Percentiles rank a stretch among this genome's conserved stretches.
phyloP scores from a whole-genome alignment of 768 basidiomycete genomes.

The Mycena galopus region DNA sequence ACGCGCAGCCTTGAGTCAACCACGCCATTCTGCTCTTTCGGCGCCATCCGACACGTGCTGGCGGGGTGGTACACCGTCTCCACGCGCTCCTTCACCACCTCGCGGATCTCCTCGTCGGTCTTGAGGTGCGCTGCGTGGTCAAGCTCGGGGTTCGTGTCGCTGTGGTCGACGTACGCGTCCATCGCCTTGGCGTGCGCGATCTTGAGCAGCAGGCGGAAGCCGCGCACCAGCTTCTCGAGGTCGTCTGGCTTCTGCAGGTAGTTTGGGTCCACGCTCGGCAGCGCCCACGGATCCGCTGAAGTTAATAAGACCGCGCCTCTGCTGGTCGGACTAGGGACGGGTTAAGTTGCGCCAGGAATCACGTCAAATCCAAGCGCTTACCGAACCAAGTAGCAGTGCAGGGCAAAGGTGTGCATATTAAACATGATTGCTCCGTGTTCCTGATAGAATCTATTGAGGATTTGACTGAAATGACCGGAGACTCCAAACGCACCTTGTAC shows the following conservation, averaged over 20 bases:
- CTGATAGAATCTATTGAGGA: conserved; percentile 34
- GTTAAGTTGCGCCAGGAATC: neutral
- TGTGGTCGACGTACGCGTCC: conserved; percentile 52
- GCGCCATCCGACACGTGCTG: conserved; percentile 62
- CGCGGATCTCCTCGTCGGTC: conserved; percentile 57
- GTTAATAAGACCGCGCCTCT: conserved; percentile 54
- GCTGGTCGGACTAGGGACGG: conserved; percentile 54
- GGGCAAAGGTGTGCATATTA: conserved; percentile 53
- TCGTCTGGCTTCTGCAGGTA: conserved; percentile 59
- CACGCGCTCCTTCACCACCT: conserved; percentile 55
- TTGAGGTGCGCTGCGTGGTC: conserved; percentile 55
- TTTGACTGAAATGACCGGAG: neutral
- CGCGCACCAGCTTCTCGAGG: conserved; percentile 57
- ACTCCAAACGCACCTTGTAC: conserved; percentile 49
- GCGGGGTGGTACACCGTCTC: conserved; percentile 65
- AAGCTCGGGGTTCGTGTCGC: conserved; percentile 48
- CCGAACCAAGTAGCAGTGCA: conserved; percentile 60
- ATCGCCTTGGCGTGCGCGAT: conserved; percentile 58
- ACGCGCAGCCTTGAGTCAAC: conserved; percentile 42
- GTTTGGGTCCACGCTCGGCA: conserved; percentile 60
- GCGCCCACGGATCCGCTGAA: conserved; percentile 56
- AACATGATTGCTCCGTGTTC: conserved; percentile 53
- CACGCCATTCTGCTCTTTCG: conserved; percentile 50
- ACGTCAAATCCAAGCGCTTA: conserved; percentile 29
- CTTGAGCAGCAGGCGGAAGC: conserved; percentile 53